Conservation (phyloP, 495 filamentous ascomycete species). For the Aspergillus heteromorphus region DNA sequence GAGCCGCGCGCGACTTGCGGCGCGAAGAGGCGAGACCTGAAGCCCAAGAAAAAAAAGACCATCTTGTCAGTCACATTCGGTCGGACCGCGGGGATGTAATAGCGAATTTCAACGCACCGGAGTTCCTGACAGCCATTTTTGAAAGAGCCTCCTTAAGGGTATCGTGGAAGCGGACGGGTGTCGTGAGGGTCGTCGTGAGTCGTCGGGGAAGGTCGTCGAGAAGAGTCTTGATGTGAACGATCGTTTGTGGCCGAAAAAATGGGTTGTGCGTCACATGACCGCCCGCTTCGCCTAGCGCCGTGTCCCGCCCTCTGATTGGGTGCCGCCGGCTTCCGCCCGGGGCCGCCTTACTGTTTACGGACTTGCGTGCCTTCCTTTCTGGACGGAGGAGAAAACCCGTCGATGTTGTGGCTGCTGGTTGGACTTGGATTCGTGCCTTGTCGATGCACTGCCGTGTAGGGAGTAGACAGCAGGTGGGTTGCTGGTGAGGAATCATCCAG, state of each 20-base stretch:
- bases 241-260: constrained; percentile 8
- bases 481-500: too few relatives aligned
- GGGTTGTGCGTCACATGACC: constrained; percentile 16
- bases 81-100: not conserved
- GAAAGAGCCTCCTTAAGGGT: not conserved
- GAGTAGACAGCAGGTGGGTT: too few relatives aligned
- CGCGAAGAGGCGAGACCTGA: constrained; percentile 74
- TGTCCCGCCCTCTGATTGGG: constrained; percentile 5
- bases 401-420: too few relatives aligned
- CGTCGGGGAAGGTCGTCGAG: not conserved
- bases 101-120: constrained; percentile 4
- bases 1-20: constrained; percentile 95
- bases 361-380: too few relatives aligned
- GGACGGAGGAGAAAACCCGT: too few relatives aligned
- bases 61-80: constrained; percentile 19
- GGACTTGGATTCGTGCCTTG: too few relatives aligned
- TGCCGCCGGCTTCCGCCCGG: not conserved
- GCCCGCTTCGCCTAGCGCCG: constrained; percentile 12
- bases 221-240: not conserved
- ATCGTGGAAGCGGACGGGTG: not conserved
- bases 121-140: constrained; percentile 12
- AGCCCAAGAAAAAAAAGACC: constrained; percentile 3
- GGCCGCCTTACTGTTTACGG: too few relatives aligned
- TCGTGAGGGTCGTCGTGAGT: constrained; percentile 13
- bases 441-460: too few relatives aligned